phyloP scores from a whole-genome alignment of 1,284 basidiomycete genomes.

The Heterobasidion parviporum region DNA sequence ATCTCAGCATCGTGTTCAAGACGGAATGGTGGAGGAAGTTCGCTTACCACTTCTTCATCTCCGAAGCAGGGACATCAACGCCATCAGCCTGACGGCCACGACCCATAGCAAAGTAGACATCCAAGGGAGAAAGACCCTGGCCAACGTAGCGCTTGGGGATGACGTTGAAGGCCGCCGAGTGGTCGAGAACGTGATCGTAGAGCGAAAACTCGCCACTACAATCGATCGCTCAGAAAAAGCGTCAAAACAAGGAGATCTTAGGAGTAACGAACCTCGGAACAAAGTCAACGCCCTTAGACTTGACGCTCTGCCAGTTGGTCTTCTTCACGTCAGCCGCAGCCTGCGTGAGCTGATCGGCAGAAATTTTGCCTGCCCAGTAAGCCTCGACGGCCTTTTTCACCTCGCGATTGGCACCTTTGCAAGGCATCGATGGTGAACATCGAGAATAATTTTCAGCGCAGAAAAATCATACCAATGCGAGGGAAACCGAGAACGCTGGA shows the following conservation, averaged over 20 bases:
- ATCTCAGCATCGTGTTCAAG: neutral
- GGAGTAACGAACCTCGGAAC: slow-evolving; percentile 72
- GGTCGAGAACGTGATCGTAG: slow-evolving; percentile 99
- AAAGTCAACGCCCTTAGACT: slow-evolving; percentile 84
- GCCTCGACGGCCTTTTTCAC: slow-evolving; percentile 98
- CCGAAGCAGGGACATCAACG: slow-evolving; percentile 95
- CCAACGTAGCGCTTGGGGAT: slow-evolving; percentile 93
- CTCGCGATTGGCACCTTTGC: slow-evolving; percentile 84
- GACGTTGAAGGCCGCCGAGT: slow-evolving; percentile 94
- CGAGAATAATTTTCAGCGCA: neutral
- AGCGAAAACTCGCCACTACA: slow-evolving; percentile 94
- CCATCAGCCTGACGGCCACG: slow-evolving; percentile 93
- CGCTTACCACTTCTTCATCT: slow-evolving; percentile 97
- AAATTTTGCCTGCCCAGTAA: slow-evolving; percentile 95
- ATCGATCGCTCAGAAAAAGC: slow-evolving; percentile 10
- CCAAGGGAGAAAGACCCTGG: slow-evolving; percentile 82
- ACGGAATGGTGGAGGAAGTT: neutral
- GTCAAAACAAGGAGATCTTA: slow-evolving; percentile 2
- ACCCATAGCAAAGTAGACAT: slow-evolving; percentile 98
- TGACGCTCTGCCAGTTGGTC: slow-evolving; percentile 85
- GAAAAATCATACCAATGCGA: slow-evolving; percentile 69
- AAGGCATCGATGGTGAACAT: neutral
- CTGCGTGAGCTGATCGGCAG: slow-evolving; percentile 85
- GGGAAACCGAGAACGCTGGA: slow-evolving; percentile 96
- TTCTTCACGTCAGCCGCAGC: slow-evolving; percentile 87